These are phyloP conservation scores for Arthroderma sp. DNA, from an alignment of 2,329 filamentous ascomycete genomes.

Conservation along the genomic window DNA sequence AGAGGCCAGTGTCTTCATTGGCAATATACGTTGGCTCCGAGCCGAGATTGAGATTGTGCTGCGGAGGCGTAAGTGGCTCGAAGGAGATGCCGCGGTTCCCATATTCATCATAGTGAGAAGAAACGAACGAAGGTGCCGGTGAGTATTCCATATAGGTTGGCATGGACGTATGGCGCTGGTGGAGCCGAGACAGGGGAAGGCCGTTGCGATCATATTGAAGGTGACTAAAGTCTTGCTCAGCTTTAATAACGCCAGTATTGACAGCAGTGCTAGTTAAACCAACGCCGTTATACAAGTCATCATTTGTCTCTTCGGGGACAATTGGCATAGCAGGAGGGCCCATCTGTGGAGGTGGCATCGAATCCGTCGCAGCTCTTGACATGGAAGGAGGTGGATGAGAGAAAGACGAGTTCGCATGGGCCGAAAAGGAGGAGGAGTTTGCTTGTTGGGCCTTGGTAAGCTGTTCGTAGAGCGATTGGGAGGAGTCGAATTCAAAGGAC, in stretches of 20 bases:
- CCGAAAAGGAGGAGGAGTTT: constrained; percentile 92
- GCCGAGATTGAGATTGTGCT: constrained; percentile 68
- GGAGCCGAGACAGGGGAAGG: constrained; percentile 65
- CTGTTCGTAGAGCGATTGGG: constrained; percentile 97
- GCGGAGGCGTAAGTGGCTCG: constrained; percentile 90
- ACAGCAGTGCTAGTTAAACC: constrained; percentile 54
- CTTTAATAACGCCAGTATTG: constrained; percentile 65
- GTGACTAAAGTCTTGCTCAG: constrained; percentile 70
- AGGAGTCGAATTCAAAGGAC: constrained; percentile 98
- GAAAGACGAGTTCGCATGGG: constrained; percentile 55
- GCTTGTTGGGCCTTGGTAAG: constrained; percentile 98
- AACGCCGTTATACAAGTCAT: constrained; percentile 61
- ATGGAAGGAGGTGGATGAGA: constrained; percentile 79
- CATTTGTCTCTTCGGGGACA: constrained; percentile 49
- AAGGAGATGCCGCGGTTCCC: constrained; percentile 92
- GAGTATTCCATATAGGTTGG: constrained; percentile 97
- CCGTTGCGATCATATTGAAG: constrained; percentile 88
- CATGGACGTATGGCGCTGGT: constrained; percentile 97
- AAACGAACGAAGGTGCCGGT: constrained; percentile 91
- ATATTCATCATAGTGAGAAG: constrained; percentile 97
- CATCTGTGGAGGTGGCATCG: constrained; percentile 86
- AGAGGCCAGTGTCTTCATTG: constrained; percentile 92
- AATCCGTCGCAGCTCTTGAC: constrained; percentile 70
- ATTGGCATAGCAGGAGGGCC: constrained; percentile 49
- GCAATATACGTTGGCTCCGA: constrained; percentile 93